phyloP scores from a whole-genome alignment of 345 rosid species.

The Citropsis articulata region DNA sequence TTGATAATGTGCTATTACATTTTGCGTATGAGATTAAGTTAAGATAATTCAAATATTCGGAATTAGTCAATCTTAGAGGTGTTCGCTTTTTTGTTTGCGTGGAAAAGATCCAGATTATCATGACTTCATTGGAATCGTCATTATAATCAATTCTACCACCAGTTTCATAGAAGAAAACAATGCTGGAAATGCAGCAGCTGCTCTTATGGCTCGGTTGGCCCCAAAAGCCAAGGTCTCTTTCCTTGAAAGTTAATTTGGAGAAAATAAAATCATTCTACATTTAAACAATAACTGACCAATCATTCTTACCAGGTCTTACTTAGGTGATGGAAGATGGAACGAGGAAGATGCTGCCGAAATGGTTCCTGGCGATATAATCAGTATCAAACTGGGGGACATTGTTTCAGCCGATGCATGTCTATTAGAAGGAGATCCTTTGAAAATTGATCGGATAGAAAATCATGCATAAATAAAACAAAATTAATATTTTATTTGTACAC shows the following conservation, averaged over 20 bases:
- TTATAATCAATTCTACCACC: slow-evolving; percentile 56
- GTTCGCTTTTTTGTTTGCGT: slow-evolving; percentile 26
- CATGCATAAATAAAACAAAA: background rate
- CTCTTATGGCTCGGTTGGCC: slow-evolving; percentile 69
- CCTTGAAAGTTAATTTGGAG: too few species aligned
- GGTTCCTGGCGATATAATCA: slow-evolving; percentile 67
- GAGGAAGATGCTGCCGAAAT: slow-evolving; percentile 65
- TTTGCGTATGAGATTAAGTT: too few species aligned
- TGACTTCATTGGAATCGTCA: slow-evolving; percentile 48
- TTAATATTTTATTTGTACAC: too few species aligned
- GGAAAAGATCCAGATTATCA: slow-evolving; percentile 57
- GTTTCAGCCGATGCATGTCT: slow-evolving; percentile 77
- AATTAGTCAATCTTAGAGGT: background rate
- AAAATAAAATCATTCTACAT: too few species aligned
- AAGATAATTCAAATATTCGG: background rate
- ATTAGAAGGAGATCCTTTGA: slow-evolving; percentile 72
- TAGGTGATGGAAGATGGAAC: slow-evolving; percentile 59
- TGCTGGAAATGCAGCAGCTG: slow-evolving; percentile 73
- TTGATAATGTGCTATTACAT: too few species aligned
- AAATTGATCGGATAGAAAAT: slow-evolving; percentile 51
- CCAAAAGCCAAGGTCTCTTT: slow-evolving; percentile 54
- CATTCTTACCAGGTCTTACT: slow-evolving; percentile 26
- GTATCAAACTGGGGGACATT: slow-evolving; percentile 51
- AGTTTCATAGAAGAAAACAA: slow-evolving; percentile 70
- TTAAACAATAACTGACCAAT: background rate